A percentile compares a stretch with the other conserved stretches of the same genome.
Conservation (phyloP, 192 early-diverging fungal species). For the Coemansia sp. region DNA sequence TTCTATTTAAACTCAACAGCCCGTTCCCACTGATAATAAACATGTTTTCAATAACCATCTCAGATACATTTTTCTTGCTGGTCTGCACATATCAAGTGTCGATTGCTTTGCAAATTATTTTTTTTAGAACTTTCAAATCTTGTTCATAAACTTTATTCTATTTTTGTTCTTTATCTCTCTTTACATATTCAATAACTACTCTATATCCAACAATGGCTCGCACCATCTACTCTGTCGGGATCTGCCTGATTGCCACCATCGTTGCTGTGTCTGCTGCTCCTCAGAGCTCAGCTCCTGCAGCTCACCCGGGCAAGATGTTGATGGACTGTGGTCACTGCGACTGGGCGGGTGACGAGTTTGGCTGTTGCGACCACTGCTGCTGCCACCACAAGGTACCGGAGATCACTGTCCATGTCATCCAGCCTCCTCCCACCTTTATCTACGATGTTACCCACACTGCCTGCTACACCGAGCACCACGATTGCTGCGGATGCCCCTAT, state of each 20-base stretch:
- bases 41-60: no score
- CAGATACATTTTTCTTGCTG: no score
- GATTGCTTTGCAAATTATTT: no score
- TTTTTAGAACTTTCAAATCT: background rate
- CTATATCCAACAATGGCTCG: constrained; percentile 17
- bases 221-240: constrained; percentile 14
- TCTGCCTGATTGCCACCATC: constrained; percentile 10
- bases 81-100: no score
- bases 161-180: background rate
- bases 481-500: constrained; percentile 39
- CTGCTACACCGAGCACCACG: constrained; percentile 47
- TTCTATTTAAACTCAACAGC: no score
- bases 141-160: background rate
- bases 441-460: constrained; percentile 48
- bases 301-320: background rate
- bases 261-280: constrained; percentile 4
- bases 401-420: constrained; percentile 44
- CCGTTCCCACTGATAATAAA: no score
- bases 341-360: constrained; percentile 14
- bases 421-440: constrained; percentile 44
- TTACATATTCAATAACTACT: background rate
- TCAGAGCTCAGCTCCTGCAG: background rate
- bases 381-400: constrained; percentile 31
- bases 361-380: constrained; percentile 22
- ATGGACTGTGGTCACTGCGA: constrained; percentile 8